Percentiles rank a stretch among this genome's conserved stretches.
Evolutionary conservation across 2,329 filamentous ascomycete species (phyloP).

Genomic region (Sporothrix euskadiensis): DNA sequence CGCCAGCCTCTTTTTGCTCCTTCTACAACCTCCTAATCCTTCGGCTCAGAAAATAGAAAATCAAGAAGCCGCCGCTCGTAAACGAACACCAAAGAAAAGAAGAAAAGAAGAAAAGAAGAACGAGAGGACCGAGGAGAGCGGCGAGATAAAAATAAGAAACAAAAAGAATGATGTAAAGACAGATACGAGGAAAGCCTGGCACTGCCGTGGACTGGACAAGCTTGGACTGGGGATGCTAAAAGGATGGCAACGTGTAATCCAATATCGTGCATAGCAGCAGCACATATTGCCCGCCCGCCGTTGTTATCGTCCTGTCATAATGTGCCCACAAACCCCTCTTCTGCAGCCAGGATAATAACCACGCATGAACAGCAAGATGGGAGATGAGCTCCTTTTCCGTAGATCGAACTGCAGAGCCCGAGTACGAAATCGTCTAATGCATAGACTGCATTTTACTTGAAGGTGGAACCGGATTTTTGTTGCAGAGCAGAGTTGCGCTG

Average conservation of each 20-base stretch:
- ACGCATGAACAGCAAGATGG: neutral
- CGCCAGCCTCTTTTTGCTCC: conserved; percentile 5
- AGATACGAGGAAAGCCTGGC: neutral
- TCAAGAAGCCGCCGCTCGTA: neutral
- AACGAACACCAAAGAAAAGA: neutral
- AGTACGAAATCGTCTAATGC: neutral
- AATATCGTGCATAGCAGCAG: neutral
- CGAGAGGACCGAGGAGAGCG: neutral
- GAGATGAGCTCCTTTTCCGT: neutral
- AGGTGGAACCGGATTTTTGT: neutral
- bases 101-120: neutral
- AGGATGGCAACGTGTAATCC: neutral
- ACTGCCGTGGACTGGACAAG: neutral
- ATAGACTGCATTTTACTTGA: neutral
- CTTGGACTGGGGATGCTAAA: neutral
- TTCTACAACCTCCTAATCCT: conserved; percentile 2
- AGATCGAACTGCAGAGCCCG: neutral
- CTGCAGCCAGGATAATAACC: neutral
- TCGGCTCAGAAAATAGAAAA: neutral
- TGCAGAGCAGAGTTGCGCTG: conserved; percentile 14
- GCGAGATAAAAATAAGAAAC: neutral
- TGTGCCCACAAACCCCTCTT: neutral
- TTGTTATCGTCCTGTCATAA: neutral
- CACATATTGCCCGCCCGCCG: neutral
- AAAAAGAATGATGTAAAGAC: too few species aligned